These are phyloP conservation scores for Beauveria varroae DNA, from an alignment of 2,329 filamentous ascomycete species.

Conservation along the genomic window DNA sequence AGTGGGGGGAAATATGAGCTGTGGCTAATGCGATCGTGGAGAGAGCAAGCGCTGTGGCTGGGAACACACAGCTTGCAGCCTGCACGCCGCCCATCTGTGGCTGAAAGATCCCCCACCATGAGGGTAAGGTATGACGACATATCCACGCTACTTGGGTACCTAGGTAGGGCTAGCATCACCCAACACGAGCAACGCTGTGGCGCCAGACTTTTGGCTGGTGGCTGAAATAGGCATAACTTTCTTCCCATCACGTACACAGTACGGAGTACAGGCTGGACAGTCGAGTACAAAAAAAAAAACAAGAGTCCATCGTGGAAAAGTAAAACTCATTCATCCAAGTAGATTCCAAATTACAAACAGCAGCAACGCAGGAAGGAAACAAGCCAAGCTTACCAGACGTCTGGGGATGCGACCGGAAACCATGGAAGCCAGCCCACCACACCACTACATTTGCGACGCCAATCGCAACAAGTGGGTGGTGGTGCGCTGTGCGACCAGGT, in stretches of 20 bases:
- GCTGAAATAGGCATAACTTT: not conserved
- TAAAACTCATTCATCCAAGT: not conserved
- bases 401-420: not conserved
- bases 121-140: not conserved
- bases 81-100: not conserved
- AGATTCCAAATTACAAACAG: not conserved
- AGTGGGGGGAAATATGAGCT: not conserved
- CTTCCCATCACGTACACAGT: not conserved
- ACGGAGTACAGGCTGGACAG: too few species aligned
- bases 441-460: not conserved
- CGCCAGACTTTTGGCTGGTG: not conserved
- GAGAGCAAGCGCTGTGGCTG: not conserved
- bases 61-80: not conserved
- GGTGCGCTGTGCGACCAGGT: not conserved
- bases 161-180: too few species aligned
- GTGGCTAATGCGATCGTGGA: conserved; percentile 1
- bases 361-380: not conserved
- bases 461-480: not conserved
- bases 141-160: not conserved
- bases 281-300: too few species aligned
- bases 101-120: not conserved
- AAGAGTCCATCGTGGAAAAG: not conserved
- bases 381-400: not conserved
- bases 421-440: not conserved
- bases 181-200: not conserved